These are phyloP conservation scores for Butyriboletus loyo DNA, from an alignment of 768 basidiomycete genomes.

Conservation along the genomic window DNA sequence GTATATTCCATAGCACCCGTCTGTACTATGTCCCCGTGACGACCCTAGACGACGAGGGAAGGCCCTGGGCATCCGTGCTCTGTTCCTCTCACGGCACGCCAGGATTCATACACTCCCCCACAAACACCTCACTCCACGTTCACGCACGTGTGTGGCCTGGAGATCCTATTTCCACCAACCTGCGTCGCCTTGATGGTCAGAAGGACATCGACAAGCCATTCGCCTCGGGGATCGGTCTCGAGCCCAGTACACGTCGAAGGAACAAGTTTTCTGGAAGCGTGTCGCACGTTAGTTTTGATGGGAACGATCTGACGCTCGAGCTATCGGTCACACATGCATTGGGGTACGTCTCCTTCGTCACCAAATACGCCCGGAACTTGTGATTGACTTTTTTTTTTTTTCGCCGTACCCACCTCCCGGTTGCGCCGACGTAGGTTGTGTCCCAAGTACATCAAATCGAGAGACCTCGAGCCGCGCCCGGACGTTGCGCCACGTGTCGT, in stretches of 20 bases:
- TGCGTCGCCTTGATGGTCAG: constrained; percentile 9
- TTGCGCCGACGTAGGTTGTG: constrained; percentile 47
- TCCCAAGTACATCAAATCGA: constrained; percentile 61
- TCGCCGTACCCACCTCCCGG: background rate
- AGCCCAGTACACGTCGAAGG: constrained; percentile 53
- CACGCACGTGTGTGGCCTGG: constrained; percentile 37
- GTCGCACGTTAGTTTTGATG: constrained; percentile 30
- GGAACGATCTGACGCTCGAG: constrained; percentile 34
- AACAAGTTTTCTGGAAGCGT: constrained; percentile 61
- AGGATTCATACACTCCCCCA: constrained; percentile 29
- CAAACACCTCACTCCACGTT: constrained; percentile 19
- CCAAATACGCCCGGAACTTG: too few species aligned
- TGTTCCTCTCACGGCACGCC: constrained; percentile 26
- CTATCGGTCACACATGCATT: constrained; percentile 53
- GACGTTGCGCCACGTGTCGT: constrained; percentile 36
- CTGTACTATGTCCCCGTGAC: constrained; percentile 32
- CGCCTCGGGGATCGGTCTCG: constrained; percentile 58
- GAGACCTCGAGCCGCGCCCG: constrained; percentile 43
- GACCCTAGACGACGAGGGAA: constrained; percentile 29
- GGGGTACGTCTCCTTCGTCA: constrained; percentile 42
- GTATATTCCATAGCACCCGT: constrained; percentile 30
- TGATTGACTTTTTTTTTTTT: background rate
- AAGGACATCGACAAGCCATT: constrained; percentile 33
- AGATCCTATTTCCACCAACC: constrained; percentile 49
- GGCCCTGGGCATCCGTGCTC: constrained; percentile 35